A percentile compares a stretch with the other conserved stretches of the same genome.
Evolutionary conservation across 805 yeast species (phyloP).

Genomic region (Yamadazyma takamatsuzukensis): DNA sequence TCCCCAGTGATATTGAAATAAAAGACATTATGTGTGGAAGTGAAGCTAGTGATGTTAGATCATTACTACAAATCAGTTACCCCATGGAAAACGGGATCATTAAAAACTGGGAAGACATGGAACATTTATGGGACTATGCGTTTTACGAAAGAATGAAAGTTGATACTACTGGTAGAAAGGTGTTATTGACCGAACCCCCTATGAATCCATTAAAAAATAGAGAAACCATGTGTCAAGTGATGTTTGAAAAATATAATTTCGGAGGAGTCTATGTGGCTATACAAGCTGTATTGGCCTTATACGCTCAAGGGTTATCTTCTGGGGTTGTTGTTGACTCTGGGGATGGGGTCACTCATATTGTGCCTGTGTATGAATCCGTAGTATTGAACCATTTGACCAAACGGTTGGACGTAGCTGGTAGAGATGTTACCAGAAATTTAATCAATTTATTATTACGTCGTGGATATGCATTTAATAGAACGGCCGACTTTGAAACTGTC

Average conservation of each 20-base stretch:
- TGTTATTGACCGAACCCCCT: slow-evolving; percentile 94
- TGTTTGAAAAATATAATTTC: slow-evolving; percentile 88
- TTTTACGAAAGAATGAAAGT: slow-evolving; percentile 86
- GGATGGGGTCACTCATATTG: slow-evolving; percentile 97
- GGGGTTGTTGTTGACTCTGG: slow-evolving; percentile 99
- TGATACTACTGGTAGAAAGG: slow-evolving; percentile 69
- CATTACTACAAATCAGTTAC: slow-evolving; percentile 87
- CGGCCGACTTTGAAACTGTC: slow-evolving; percentile 98
- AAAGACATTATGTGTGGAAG: slow-evolving; percentile 97
- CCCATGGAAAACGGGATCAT: slow-evolving; percentile 99
- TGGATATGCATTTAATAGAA: slow-evolving; percentile 96
- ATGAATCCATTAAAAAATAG: slow-evolving; percentile 92
- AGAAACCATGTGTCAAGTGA: slow-evolving; percentile 85
- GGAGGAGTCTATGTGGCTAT: slow-evolving; percentile 94
- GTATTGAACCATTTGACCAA: slow-evolving; percentile 92
- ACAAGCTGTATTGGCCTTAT: slow-evolving; percentile 96
- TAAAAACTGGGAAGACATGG: slow-evolving; percentile 98
- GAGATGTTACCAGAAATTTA: slow-evolving; percentile 96
- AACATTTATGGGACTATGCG: slow-evolving; percentile 96
- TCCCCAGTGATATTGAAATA: slow-evolving; percentile 64
- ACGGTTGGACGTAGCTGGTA: slow-evolving; percentile 94
- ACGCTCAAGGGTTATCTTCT: slow-evolving; percentile 93
- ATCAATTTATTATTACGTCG: slow-evolving; percentile 88
- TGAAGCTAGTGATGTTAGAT: slow-evolving; percentile 88
- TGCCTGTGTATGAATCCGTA: slow-evolving; percentile 95